Base-by-base conservation (phyloP, 23 red algal species). In the Gracilaria gracilis region DNA sequence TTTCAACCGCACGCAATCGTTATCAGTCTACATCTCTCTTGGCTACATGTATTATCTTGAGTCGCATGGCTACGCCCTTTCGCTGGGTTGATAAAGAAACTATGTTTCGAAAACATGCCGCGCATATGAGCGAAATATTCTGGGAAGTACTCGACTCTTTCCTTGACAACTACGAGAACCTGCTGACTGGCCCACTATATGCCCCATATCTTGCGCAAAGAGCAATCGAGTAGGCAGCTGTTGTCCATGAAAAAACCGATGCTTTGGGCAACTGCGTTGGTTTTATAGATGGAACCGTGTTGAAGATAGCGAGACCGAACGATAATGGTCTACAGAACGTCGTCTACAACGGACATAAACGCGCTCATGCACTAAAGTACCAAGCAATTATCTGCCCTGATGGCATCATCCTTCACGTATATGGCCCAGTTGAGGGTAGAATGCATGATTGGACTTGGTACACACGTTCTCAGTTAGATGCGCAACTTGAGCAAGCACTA, bases 201-300 rank as follows among this genome's bases (percentile, higher is more conserved):
- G 1, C 64, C 2, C 12, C 0, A 1, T 88, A 71, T 47, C 28
- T 71, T 28, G 13, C 15, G 17, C 33, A 57, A 16, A n/a, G 42
- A 44, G 64, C 49, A 24, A 15, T 0, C 12, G 0, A 13, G 25
- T 88, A 14, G 5, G 12, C 42, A 11, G 15, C 38, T 15, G 35
- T 11, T 34, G 39, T 83, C 62, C 16, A 61, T 20, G 23, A 75
- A 19, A 53, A 40, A 23, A 62, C 32, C 16, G 23, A 57, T 9
- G 36, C 7, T 71, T 23, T 88, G 0, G 85, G 57, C 15, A 75
- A 61, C 49, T 57, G 64, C 17, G 27, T 88, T 12, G 85, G 85
- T n/a, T 88, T 88, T 57, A 75, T 88, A 34, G 67, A 88, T 76
- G 85, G 69, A 0, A 75, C 85, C 17, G 13, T 11, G 11, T 24